Percentiles rank a stretch among this genome's conserved stretches.
These are phyloP conservation scores for Solanum neorickii DNA, from an alignment of 257 asterid genomes.

Conservation along the genomic window DNA sequence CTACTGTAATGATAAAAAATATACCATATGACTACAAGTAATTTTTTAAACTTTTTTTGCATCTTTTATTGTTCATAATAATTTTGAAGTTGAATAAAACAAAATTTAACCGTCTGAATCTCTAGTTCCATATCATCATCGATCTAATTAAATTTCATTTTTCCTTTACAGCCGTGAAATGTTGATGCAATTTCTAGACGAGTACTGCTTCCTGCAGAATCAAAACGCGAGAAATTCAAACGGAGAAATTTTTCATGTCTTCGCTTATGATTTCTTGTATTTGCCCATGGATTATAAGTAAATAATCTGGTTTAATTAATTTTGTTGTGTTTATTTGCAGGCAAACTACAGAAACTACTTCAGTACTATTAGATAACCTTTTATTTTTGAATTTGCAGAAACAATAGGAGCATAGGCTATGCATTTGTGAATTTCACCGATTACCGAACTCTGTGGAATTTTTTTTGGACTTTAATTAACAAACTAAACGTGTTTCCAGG, in stretches of 20 bases:
- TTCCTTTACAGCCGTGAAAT: conserved; percentile 20
- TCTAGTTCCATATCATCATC: not conserved
- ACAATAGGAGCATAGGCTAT: conserved; percentile 33
- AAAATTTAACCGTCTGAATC: not conserved
- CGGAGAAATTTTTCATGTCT: not conserved
- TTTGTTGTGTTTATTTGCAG: not conserved
- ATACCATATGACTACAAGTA: conserved; percentile 49
- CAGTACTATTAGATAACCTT: not conserved
- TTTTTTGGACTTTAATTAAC: conserved; percentile 4
- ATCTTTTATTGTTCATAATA: too few species aligned
- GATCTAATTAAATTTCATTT: not conserved
- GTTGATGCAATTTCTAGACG: conserved; percentile 28
- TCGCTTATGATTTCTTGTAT: conserved; percentile 58
- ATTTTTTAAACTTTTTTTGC: not conserved
- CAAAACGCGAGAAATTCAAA: not conserved
- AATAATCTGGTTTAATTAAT: not conserved
- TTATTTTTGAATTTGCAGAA: conserved; percentile 12
- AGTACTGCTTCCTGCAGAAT: conserved; percentile 31
- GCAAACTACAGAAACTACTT: not conserved
- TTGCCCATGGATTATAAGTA: conserved; percentile 58
- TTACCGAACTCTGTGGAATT: conserved; percentile 15
- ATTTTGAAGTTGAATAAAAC: not conserved
- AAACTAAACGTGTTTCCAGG: conserved; percentile 7
- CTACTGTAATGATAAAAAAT: conserved; percentile 53
- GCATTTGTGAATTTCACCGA: conserved; percentile 62